These are phyloP conservation scores for Leccinum barrowsii DNA, from an alignment of 768 basidiomycete genomes.

Conservation along the genomic window DNA sequence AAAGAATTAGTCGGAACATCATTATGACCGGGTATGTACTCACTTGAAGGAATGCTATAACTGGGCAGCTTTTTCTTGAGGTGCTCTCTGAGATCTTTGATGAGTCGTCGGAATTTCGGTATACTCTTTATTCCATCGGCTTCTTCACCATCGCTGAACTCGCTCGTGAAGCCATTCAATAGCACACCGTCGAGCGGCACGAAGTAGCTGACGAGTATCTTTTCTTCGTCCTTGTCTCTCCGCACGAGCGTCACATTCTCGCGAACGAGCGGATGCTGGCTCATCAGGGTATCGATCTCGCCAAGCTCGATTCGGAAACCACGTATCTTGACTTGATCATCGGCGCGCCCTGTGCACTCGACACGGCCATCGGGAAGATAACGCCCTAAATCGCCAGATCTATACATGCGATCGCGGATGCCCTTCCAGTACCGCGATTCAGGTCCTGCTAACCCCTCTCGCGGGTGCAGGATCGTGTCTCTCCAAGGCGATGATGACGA, in stretches of 20 bases:
- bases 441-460: slow-evolving; percentile 52
- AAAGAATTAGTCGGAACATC: slow-evolving; percentile 3
- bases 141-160: slow-evolving; percentile 47
- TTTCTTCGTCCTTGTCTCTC: slow-evolving; percentile 98
- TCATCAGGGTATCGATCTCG: slow-evolving; percentile 95
- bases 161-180: slow-evolving; percentile 69
- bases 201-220: slow-evolving; percentile 96
- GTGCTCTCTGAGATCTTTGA: slow-evolving; percentile 92
- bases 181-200: slow-evolving; percentile 76
- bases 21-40: slow-evolving; percentile 29
- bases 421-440: slow-evolving; percentile 90
- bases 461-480: slow-evolving; percentile 72
- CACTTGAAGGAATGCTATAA: slow-evolving; percentile 89
- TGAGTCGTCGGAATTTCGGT: slow-evolving; percentile 78
- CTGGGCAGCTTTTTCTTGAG: slow-evolving; percentile 95
- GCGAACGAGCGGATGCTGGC: slow-evolving; percentile 88
- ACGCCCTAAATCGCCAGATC: slow-evolving; percentile 93
- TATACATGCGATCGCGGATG: slow-evolving; percentile 95
- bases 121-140: slow-evolving; percentile 71
- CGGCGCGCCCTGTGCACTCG: slow-evolving; percentile 95
- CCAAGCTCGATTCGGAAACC: slow-evolving; percentile 98
- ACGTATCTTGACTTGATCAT: slow-evolving; percentile 99
- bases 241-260: slow-evolving; percentile 97
- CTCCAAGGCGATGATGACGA: slow-evolving; percentile 42
- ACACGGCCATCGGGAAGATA: slow-evolving; percentile 91